Evolutionary conservation across 306 rosid genomes (phyloP).

Genomic region (Gleditsia sinensis): DNA sequence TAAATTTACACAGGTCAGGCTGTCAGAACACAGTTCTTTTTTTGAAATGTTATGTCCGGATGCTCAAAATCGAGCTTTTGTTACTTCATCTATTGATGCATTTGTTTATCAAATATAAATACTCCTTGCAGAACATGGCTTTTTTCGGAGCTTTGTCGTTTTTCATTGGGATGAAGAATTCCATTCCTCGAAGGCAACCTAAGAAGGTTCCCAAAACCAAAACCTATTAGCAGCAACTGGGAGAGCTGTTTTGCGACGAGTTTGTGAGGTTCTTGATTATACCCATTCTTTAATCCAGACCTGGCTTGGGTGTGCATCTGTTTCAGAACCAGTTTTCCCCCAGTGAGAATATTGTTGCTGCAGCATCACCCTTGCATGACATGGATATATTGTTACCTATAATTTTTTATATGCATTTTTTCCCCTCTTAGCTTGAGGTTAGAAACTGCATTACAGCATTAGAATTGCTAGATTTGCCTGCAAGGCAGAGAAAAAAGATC

Average conservation of each 20-base stretch:
- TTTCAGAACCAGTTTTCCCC: conserved; percentile 26
- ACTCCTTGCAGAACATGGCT: conserved; percentile 61
- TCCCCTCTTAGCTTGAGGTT: background rate
- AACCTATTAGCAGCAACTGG: conserved; percentile 39
- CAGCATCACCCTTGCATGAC: no score
- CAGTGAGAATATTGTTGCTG: no score
- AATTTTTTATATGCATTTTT: no score
- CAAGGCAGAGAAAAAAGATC: no score
- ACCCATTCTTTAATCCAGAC: conserved; percentile 29
- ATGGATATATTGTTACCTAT: no score
- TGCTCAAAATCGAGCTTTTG: conserved; percentile 11
- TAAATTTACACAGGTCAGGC: conserved; percentile 57
- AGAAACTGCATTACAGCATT: no score
- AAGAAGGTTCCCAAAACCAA: conserved; percentile 61
- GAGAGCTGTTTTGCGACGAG: conserved; percentile 23
- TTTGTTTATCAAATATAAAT: conserved; percentile 26
- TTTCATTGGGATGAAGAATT: conserved; percentile 71
- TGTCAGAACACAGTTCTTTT: no score
- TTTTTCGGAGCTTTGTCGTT: conserved; percentile 66
- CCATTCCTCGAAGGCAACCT: conserved; percentile 51
- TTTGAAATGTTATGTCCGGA: no score
- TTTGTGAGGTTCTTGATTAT: conserved; percentile 18
- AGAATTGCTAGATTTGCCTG: no score
- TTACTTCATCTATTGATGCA: conserved; percentile 15
- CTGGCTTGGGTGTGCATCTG: conserved; percentile 29